Base-by-base conservation (phyloP, 495 filamentous ascomycete genomes). In the Penicillium pulvis region DNA sequence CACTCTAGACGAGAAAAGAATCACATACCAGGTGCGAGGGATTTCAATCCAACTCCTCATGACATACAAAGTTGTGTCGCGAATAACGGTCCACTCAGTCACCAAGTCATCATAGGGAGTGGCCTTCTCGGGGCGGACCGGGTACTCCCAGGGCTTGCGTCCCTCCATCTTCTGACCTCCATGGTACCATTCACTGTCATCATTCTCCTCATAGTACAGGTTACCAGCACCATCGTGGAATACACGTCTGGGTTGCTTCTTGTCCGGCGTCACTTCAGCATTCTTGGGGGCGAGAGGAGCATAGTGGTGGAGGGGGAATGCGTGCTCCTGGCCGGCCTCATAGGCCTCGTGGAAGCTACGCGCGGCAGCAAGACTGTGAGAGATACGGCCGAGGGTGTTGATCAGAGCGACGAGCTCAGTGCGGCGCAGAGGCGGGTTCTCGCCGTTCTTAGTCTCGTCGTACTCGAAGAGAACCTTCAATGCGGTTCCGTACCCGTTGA, bases 391-490 rank as follows among this genome's bases (percentile, higher is more conserved):
- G 44, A 97, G 86, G 2, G 95, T 98, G 71, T 98, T 98, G 70
- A 98, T 85, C 44, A 98, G 78, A 10, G 94, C 90, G 2, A 98
- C 95, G 33, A 98, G 74, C 75, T 98, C 94, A 11, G 93, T 97
- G 56, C 94, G 81, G 61, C 93, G 84, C 20, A 98, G 78, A 41
- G 80, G 79, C 6, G 92, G 93, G 59, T 90, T 88, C 57, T 87
- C 81, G 33, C 83, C 83, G 54, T 87, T 82, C 49, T 89, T 86
- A 60, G 86, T 87, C 70, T 90, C 87, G 68, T 96, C 92, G 61
- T 93, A 96, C 64, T 98, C 95, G 65, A 98, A 98, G 2, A 98
- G 79, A 2, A 98, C 87, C 73, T 98, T 98, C 36, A 98, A 74
- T 10, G 94, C 94, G 2, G 94, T 92, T 35, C 94, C 95, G 67